Evolutionary conservation across 106 monocot species (phyloP).

Genomic region (Vanilla planifolia): DNA sequence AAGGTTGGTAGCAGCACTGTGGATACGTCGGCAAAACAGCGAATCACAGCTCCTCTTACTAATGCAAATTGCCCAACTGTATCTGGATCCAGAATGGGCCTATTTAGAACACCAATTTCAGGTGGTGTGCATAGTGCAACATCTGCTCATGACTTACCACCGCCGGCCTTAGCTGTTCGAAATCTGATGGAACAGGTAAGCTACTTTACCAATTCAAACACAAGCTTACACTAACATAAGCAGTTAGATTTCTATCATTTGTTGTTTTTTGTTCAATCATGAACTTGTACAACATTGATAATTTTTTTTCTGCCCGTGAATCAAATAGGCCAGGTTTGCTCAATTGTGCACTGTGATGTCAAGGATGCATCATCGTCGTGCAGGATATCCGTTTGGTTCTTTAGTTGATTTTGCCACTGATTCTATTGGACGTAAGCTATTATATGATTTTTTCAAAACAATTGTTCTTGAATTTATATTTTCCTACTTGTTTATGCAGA

Average conservation of each 20-base stretch:
- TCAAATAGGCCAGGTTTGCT: conserved; percentile 73
- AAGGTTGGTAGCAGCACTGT: conserved; percentile 9
- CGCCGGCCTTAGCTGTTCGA: conserved; percentile 90
- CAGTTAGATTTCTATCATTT: background rate
- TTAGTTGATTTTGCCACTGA: conserved; percentile 96
- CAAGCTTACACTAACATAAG: background rate
- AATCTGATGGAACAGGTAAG: conserved; percentile 96
- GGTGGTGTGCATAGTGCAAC: conserved; percentile 98
- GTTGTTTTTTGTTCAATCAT: background rate
- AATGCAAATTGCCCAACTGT: conserved; percentile 33
- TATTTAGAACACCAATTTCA: conserved; percentile 91
- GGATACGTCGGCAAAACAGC: conserved; percentile 9
- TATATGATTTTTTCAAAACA: background rate
- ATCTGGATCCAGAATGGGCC: conserved; percentile 72
- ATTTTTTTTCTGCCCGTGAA: background rate
- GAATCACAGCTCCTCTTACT: background rate
- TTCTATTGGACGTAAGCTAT: conserved; percentile 75
- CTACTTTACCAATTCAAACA: background rate
- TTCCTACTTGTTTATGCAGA: conserved; percentile 29
- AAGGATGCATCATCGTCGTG: conserved; percentile 85
- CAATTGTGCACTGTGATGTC: conserved; percentile 96
- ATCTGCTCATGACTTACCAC: conserved; percentile 82
- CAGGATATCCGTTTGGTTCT: conserved; percentile 94
- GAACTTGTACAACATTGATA: too few species aligned
- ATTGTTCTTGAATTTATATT: background rate